Conservation (phyloP, 345 rosid species). For the Orychophragmus violaceus region DNA sequence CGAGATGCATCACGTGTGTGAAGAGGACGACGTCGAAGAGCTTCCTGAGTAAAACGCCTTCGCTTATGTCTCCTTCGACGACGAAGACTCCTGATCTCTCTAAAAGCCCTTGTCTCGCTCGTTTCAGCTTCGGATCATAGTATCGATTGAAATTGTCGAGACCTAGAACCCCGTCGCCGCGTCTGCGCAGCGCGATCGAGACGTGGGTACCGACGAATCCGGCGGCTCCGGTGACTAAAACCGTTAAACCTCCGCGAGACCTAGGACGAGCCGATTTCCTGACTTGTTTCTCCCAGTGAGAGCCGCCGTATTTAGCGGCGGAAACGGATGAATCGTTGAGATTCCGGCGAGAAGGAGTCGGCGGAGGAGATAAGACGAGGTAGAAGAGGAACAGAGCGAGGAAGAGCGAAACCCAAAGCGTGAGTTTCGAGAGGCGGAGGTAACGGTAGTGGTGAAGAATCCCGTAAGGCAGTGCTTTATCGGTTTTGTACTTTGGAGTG, state of each 20-base stretch:
- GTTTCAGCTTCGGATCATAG: slow-evolving; percentile 52
- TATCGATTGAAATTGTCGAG: slow-evolving; percentile 68
- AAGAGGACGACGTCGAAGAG: slow-evolving; percentile 48
- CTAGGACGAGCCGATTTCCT: slow-evolving; percentile 45
- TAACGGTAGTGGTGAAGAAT: slow-evolving; percentile 41
- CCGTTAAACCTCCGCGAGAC: slow-evolving; percentile 36
- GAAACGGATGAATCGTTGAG: slow-evolving; percentile 31
- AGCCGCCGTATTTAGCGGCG: slow-evolving; percentile 31
- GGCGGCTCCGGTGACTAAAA: slow-evolving; percentile 77
- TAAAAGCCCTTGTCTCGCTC: slow-evolving; percentile 46
- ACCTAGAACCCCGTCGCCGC: slow-evolving; percentile 76
- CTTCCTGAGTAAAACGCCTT: slow-evolving; percentile 39
- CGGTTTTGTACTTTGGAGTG: slow-evolving; percentile 64
- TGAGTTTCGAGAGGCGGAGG: slow-evolving; percentile 42
- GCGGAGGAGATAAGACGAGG: slow-evolving; percentile 28
- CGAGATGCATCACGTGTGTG: slow-evolving; percentile 63
- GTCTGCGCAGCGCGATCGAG: slow-evolving; percentile 44
- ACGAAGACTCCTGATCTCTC: slow-evolving; percentile 49
- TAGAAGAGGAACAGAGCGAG: slow-evolving; percentile 46
- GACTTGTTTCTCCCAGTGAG: slow-evolving; percentile 47
- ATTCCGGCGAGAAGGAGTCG: slow-evolving; percentile 37
- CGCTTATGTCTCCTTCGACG: slow-evolving; percentile 59
- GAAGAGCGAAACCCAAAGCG: slow-evolving; percentile 43
- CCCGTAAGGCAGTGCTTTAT: slow-evolving; percentile 33
- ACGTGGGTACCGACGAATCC: slow-evolving; percentile 74